A percentile compares a stretch with the other conserved stretches of the same genome.
These are phyloP conservation scores for Beauveria scarabaeidicola DNA, from an alignment of 2,329 filamentous ascomycete genomes.

Conservation along the genomic window DNA sequence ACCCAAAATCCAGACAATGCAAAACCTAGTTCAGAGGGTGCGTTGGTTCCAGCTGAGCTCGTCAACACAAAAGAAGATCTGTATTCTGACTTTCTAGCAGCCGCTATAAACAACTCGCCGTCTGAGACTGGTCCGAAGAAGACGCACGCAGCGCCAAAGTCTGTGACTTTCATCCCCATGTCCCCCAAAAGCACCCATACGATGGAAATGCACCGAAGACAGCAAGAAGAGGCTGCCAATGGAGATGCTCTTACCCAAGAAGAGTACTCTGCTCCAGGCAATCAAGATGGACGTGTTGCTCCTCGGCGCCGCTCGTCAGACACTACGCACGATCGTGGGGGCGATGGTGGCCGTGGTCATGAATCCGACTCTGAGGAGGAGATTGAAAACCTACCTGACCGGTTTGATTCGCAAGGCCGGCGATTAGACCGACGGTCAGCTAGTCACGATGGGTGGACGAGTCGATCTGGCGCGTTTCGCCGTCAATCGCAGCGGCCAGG, in stretches of 20 bases:
- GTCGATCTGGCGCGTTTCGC: conserved; percentile 35
- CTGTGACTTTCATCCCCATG: conserved; percentile 39
- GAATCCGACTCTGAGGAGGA: conserved; percentile 25
- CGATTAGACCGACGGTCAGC: conserved; percentile 25
- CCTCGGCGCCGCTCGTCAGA: conserved; percentile 26
- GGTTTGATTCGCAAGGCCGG: conserved; percentile 37
- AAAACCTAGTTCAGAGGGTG: conserved; percentile 26
- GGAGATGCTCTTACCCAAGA: conserved; percentile 12
- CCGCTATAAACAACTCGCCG: conserved; percentile 18
- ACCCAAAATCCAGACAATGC: conserved; percentile 20
- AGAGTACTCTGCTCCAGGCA: conserved; percentile 14
- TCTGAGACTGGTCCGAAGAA: not conserved
- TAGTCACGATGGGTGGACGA: conserved; percentile 22
- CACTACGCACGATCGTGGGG: conserved; percentile 24
- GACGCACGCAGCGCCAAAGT: conserved; percentile 23
- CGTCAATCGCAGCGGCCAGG: conserved; percentile 24
- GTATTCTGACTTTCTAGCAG: conserved; percentile 20
- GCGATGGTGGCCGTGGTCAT: conserved; percentile 13
- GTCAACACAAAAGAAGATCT: not conserved
- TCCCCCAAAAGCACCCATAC: conserved; percentile 41
- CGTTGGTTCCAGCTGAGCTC: conserved; percentile 19
- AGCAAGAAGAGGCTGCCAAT: conserved; percentile 22
- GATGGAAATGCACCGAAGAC: conserved; percentile 31
- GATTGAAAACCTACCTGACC: conserved; percentile 37
- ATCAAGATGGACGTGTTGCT: conserved; percentile 15